phyloP scores from a whole-genome alignment of 2,329 filamentous ascomycete genomes.

The Thielaviopsis euricoi region DNA sequence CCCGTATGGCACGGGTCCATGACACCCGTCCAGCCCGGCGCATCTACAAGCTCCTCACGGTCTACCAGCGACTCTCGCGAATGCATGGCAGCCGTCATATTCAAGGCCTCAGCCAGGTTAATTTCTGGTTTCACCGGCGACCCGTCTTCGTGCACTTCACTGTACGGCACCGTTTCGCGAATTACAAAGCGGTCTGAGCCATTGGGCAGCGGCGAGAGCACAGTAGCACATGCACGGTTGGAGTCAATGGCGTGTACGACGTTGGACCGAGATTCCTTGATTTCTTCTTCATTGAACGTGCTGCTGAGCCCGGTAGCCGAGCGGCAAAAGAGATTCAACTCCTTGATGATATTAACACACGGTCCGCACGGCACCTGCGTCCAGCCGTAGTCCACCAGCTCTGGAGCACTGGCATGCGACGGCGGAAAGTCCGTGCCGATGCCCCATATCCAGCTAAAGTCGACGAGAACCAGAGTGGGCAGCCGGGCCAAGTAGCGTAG shows the following conservation, averaged over 20 bases:
- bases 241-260: neutral
- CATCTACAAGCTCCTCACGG: neutral
- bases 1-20: slow-evolving; percentile 12
- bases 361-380: neutral
- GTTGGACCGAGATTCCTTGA: neutral
- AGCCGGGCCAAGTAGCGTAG: slow-evolving; percentile 26
- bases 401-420: neutral
- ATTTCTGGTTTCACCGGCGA: neutral
- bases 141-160: neutral
- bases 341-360: neutral
- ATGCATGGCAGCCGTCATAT: neutral
- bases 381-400: neutral
- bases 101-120: neutral
- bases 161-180: neutral
- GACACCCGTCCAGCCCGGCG: neutral
- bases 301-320: too few species aligned
- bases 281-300: neutral
- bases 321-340: neutral
- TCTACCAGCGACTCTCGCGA: neutral
- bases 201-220: neutral
- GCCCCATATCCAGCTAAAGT: slow-evolving; percentile 13
- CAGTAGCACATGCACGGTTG: neutral
- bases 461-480: slow-evolving; percentile 28
- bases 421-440: neutral
- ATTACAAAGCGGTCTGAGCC: neutral